A percentile compares a stretch with the other conserved stretches of the same genome.
phyloP scores from a whole-genome alignment of 345 rosid genomes.

The Microcos paniculata region DNA sequence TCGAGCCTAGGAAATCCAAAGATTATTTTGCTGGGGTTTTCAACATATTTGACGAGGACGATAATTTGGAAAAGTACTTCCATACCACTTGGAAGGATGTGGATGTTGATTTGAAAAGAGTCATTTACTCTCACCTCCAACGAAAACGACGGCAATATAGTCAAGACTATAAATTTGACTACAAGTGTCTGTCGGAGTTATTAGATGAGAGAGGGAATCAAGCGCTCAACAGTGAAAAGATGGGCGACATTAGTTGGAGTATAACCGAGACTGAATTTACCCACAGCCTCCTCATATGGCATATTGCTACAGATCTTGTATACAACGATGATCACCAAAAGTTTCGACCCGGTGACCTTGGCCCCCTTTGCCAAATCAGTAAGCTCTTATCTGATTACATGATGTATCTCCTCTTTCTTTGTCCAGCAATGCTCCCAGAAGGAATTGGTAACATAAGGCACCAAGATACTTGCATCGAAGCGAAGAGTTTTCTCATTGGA shows the following conservation, averaged over 20 bases:
- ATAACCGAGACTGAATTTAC: conserved; percentile 10
- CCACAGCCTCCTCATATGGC: conserved; percentile 32
- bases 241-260: conserved; percentile 9
- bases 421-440: conserved; percentile 20
- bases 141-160: not conserved
- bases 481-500: not conserved
- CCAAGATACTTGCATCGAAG: conserved; percentile 18
- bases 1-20: not conserved
- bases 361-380: conserved; percentile 6
- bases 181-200: not conserved
- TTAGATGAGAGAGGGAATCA: not conserved
- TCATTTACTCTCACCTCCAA: conserved; percentile 6
- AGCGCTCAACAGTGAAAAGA: rapidly evolving
- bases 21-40: no score
- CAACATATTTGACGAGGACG: not conserved
- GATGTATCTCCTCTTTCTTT: conserved; percentile 2
- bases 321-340: not conserved
- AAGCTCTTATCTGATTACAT: conserved; percentile 11
- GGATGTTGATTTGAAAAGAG: not conserved
- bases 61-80: not conserved
- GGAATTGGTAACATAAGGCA: conserved; percentile 14
- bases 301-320: conserved; percentile 29
- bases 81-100: not conserved
- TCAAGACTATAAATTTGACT: rapidly evolving
- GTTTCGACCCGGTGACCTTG: not conserved